phyloP scores from a whole-genome alignment of 2,329 filamentous ascomycete species.

The Arthroderma sp. region DNA sequence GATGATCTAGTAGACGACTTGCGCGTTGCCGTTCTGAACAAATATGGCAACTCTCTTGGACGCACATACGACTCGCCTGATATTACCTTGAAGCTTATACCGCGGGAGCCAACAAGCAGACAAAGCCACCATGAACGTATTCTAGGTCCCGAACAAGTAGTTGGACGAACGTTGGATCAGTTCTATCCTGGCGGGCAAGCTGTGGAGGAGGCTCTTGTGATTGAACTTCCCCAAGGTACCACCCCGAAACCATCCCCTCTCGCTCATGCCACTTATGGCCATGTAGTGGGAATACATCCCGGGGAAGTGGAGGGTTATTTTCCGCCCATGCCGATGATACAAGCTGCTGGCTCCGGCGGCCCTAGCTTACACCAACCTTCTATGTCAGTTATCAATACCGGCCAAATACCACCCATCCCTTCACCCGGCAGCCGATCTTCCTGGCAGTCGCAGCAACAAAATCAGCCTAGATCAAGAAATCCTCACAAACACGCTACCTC shows the following conservation, averaged over 20 bases:
- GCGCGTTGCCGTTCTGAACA: constrained; percentile 78
- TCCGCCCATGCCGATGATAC: constrained; percentile 49
- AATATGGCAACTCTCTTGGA: constrained; percentile 88
- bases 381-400: constrained; percentile 69
- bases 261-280: constrained; percentile 32
- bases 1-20: constrained; percentile 92
- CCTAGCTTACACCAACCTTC: constrained; percentile 35
- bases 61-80: constrained; percentile 84
- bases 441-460: constrained; percentile 43
- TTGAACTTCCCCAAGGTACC: constrained; percentile 65
- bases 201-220: constrained; percentile 78
- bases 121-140: constrained; percentile 47
- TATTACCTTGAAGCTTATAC: constrained; percentile 61
- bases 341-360: constrained; percentile 31
- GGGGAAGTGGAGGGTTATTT: constrained; percentile 72
- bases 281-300: constrained; percentile 51
- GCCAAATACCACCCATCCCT: constrained; percentile 65
- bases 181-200: constrained; percentile 79
- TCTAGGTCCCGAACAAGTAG: constrained; percentile 74
- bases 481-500: constrained; percentile 67
- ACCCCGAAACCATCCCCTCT: constrained; percentile 73
- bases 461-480: constrained; percentile 38
- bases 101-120: constrained; percentile 45
- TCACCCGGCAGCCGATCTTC: constrained; percentile 59
- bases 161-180: constrained; percentile 62